phyloP scores from a whole-genome alignment of 768 basidiomycete species.

The Naganishia antarctica region DNA sequence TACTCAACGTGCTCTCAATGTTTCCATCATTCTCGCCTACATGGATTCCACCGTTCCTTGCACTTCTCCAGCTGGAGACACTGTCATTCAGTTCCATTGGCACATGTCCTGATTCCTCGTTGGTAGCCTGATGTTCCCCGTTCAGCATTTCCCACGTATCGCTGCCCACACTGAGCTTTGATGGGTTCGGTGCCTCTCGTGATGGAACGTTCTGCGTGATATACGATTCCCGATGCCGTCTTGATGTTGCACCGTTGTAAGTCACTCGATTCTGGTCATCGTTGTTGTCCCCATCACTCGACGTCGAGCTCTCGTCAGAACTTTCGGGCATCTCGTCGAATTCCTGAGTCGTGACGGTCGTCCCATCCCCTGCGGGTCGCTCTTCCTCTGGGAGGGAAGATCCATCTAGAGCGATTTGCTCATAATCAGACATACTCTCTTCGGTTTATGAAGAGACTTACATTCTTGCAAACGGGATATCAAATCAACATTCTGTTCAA shows the following conservation, averaged over 20 bases:
- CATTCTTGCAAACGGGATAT: conserved; percentile 11
- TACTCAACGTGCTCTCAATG: neutral
- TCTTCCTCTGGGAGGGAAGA: neutral
- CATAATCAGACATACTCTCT: neutral
- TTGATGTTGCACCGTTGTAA: no score
- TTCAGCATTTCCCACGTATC: conserved; percentile 1
- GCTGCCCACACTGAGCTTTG: neutral
- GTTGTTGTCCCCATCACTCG: neutral
- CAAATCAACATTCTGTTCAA: conserved; percentile 18
- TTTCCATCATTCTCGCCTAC: no score
- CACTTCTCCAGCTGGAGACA: neutral
- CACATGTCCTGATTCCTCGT: no score
- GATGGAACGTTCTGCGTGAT: no score
- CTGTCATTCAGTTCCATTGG: neutral
- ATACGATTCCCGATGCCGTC: no score
- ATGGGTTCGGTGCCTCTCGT: neutral
- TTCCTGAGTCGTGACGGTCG: neutral
- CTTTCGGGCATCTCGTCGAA: neutral
- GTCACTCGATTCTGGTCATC: neutral
- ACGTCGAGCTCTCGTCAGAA: neutral
- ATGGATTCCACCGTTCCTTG: neutral
- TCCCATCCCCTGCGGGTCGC: neutral
- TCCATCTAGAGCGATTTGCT: neutral
- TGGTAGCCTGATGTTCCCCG: neutral
- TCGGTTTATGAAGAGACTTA: neutral